These are phyloP conservation scores for Codiaeum variegatum DNA, from an alignment of 441 rosid species.

Conservation along the genomic window DNA sequence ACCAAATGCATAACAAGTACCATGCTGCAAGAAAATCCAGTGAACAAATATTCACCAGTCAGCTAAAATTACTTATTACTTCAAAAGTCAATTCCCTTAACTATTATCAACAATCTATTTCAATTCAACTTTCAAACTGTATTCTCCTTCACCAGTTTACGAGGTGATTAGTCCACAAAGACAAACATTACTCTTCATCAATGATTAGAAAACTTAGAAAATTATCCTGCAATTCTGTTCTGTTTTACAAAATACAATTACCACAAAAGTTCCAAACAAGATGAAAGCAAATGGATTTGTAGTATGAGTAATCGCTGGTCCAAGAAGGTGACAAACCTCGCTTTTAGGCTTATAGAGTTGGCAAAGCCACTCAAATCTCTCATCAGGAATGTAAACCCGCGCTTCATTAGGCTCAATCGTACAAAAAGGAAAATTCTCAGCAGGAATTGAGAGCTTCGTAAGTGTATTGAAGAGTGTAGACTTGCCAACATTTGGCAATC, in stretches of 20 bases:
- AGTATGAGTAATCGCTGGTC: background rate
- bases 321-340: conserved; percentile 40
- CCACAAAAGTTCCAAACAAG: background rate
- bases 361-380: conserved; percentile 95
- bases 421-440: conserved; percentile 98
- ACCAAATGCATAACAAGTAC: background rate
- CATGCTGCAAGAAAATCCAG: background rate
- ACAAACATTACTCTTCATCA: background rate
- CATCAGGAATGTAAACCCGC: conserved; percentile 89
- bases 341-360: conserved; percentile 76
- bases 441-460: conserved; percentile 88
- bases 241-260: background rate
- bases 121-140: background rate
- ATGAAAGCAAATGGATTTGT: background rate
- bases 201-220: background rate
- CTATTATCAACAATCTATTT: background rate
- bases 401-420: conserved; percentile 98
- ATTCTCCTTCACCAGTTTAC: background rate
- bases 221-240: background rate
- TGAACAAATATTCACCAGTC: background rate
- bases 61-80: background rate
- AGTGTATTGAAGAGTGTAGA: conserved; percentile 95
- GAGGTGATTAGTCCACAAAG: background rate
- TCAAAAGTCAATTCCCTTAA: background rate
- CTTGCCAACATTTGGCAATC: conserved; percentile 94